Conservation (phyloP, 192 early-diverging fungal genomes). For the Pilobolus umbonatus region DNA sequence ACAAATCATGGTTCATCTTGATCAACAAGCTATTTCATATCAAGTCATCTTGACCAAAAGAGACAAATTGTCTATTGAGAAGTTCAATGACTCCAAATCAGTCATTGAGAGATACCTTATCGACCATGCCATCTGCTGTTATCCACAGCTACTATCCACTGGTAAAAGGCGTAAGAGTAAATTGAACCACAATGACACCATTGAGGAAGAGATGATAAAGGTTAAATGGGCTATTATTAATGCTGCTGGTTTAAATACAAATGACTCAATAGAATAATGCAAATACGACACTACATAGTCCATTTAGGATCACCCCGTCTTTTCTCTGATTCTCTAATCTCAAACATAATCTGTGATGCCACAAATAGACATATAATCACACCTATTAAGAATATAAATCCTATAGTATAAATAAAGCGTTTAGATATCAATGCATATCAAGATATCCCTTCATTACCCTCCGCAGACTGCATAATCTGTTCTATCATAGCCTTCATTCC, state of each 20-base stretch:
- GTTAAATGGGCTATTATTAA: constrained; percentile 18
- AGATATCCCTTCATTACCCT: too few relatives aligned
- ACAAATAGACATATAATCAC: constrained; percentile 52
- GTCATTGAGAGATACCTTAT: constrained; percentile 38
- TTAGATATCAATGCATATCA: constrained; percentile 14
- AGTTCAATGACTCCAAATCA: constrained; percentile 32
- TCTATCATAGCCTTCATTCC: constrained; percentile 72
- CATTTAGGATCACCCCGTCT: constrained; percentile 38
- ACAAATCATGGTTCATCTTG: constrained; percentile 39
- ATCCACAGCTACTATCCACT: constrained; percentile 37
- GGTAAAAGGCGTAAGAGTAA: constrained; percentile 35
- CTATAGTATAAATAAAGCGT: too few relatives aligned
- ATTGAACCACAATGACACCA: constrained; percentile 13
- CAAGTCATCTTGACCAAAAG: constrained; percentile 50
- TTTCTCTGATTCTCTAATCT: constrained; percentile 70
- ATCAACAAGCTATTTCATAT: constrained; percentile 38
- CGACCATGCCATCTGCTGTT: constrained; percentile 44
- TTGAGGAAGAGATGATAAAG: constrained; percentile 12
- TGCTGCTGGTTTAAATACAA: constrained; percentile 9
- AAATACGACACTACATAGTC: constrained; percentile 26
- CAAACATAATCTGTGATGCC: constrained; percentile 74
- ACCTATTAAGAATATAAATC: constrained; percentile 39
- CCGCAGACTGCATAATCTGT: constrained; percentile 47
- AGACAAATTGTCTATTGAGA: constrained; percentile 35
- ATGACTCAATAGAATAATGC: not conserved